Evolutionary conservation across 106 monocot species (phyloP), one percentile per base, ranked within the genome.

Genomic region (Dendrobium nobile): DNA sequence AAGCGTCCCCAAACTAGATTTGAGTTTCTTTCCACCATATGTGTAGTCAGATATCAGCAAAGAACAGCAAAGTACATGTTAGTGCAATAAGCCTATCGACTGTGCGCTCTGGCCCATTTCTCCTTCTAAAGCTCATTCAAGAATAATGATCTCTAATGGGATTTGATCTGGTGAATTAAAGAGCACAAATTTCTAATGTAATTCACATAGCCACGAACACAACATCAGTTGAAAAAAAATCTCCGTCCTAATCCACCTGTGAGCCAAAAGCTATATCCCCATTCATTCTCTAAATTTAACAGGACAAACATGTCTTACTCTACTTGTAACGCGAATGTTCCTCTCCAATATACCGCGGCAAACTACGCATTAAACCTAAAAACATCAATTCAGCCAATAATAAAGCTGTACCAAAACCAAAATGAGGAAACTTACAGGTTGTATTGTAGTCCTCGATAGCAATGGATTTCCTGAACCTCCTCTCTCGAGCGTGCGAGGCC

Each of bases 401-500:
- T 15, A 47, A 82, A 9, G 58, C 20, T 58, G 3, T 19, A 58
- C 16, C 58, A 58, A 58, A 58, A 20, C 58, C 58, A 41, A 77
- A 15, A 15, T 4, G 2, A n/a, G 45, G 41, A 47, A 73, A 90
- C 95, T 84, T 13, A 95, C 95, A 64, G 77, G 75, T 78, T 41
- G 93, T 92, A 19, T 31, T 79, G 80, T 92, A 96, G 27, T 94
- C 90, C 75, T 96, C 90, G 4, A 80, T 82, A 48, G 93, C 78
- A 79, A 96, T 94, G 80, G 55, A 65, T 77, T 87, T 94, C 82
- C 84, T 86, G 77, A 51, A 0, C 51, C 51, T 90, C 75, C 96
- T 85, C 82, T 92, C 96, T 77, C 95, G 81, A 70, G 93, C 91
- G 16, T 82, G 80, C 13, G 88, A 84, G 24, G 92, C 83, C 28